Conservation (phyloP, 1,284 basidiomycete genomes). For the Microbotryum lychnidis-dioicae region DNA sequence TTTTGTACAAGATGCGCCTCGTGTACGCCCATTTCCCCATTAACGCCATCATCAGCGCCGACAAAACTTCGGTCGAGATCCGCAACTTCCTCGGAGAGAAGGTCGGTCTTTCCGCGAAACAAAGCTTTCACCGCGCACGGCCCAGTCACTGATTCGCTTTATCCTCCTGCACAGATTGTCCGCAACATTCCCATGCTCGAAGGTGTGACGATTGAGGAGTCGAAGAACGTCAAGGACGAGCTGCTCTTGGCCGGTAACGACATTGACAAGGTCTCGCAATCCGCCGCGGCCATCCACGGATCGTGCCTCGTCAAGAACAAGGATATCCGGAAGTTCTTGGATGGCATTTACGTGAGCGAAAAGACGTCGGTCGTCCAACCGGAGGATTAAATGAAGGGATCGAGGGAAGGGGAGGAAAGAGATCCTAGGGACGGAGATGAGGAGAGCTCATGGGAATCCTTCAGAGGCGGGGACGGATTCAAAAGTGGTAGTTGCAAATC, state of each 20-base stretch:
- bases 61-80: slow-evolving; percentile 77
- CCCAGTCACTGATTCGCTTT: too few relatives aligned
- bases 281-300: slow-evolving; percentile 91
- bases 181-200: slow-evolving; percentile 86
- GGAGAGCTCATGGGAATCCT: too few relatives aligned
- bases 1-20: slow-evolving; percentile 96
- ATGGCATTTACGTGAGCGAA: slow-evolving; percentile 78
- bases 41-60: slow-evolving; percentile 92
- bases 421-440: too few relatives aligned
- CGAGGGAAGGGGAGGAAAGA: too few relatives aligned
- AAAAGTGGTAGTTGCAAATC: too few relatives aligned
- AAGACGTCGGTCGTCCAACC: slow-evolving; percentile 42
- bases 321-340: slow-evolving; percentile 53
- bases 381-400: slow-evolving; percentile 2
- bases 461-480: too few relatives aligned
- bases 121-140: too few relatives aligned
- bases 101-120: slow-evolving; percentile 34
- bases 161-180: slow-evolving; percentile 44
- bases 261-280: slow-evolving; percentile 90
- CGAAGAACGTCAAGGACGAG: slow-evolving; percentile 84
- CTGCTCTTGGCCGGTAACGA: slow-evolving; percentile 87
- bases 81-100: slow-evolving; percentile 75
- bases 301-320: slow-evolving; percentile 92
- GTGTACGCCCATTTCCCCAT: slow-evolving; percentile 99
- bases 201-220: slow-evolving; percentile 80